Evolutionary conservation across 805 yeast species (phyloP).

Genomic region (Kodamaea laetipori): DNA sequence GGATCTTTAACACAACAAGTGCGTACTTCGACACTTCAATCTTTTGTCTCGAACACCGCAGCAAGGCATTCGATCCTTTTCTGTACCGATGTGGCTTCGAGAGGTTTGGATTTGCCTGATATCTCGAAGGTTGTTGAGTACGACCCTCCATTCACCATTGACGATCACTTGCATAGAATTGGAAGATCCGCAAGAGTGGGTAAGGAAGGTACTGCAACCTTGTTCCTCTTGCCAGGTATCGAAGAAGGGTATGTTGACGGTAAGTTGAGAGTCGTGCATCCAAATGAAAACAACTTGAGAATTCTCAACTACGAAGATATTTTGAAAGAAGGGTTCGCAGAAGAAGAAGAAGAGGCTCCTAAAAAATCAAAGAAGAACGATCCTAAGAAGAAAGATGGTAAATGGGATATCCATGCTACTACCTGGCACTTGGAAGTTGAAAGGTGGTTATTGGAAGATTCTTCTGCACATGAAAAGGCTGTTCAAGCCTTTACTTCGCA

Average conservation of each 20-base stretch:
- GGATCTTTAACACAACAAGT: conserved; percentile 87
- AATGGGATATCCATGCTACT: conserved; percentile 95
- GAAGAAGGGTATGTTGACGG: conserved; percentile 82
- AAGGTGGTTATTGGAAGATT: conserved; percentile 79
- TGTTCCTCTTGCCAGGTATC: conserved; percentile 83
- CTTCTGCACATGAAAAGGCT: conserved; percentile 62
- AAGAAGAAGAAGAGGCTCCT: conserved; percentile 36
- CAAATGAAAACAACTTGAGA: conserved; percentile 36
- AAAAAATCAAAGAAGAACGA: conserved; percentile 39
- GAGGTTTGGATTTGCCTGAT: conserved; percentile 91
- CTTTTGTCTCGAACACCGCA: conserved; percentile 51
- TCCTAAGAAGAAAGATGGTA: conserved; percentile 41
- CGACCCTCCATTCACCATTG: conserved; percentile 93
- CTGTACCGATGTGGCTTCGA: conserved; percentile 97
- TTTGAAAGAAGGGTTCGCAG: conserved; percentile 39
- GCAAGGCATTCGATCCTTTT: conserved; percentile 65
- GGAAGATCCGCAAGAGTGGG: conserved; percentile 99
- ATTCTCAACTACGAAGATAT: conserved; percentile 37
- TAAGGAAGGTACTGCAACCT: conserved; percentile 68
- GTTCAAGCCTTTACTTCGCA: conserved; percentile 84
- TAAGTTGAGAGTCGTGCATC: conserved; percentile 41
- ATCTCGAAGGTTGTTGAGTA: conserved; percentile 86
- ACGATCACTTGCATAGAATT: conserved; percentile 93
- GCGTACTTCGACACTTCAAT: conserved; percentile 74
- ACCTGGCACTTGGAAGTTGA: conserved; percentile 93